Conservation (phyloP, 257 asterid species). For the Solanum commersonii region DNA sequence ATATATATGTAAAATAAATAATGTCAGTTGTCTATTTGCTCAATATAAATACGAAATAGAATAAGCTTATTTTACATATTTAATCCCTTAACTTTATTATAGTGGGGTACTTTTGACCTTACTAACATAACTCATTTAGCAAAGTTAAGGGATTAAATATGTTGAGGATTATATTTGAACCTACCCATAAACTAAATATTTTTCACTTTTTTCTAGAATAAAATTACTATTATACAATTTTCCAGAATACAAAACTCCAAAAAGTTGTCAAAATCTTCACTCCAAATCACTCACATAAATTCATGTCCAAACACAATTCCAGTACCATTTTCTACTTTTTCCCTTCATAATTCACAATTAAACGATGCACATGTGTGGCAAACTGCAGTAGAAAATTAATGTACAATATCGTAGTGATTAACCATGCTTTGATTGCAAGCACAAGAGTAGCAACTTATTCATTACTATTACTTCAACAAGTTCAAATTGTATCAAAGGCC, state of each 20-base stretch:
- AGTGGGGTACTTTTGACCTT: too few relatives aligned
- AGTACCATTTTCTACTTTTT: neutral
- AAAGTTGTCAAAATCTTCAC: neutral
- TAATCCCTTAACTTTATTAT: too few relatives aligned
- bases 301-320: too few relatives aligned
- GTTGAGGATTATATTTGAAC: too few relatives aligned
- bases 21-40: too few relatives aligned
- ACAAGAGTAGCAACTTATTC: neutral
- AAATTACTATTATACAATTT: too few relatives aligned
- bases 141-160: too few relatives aligned
- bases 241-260: neutral
- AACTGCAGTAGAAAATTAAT: neutral
- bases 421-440: neutral
- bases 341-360: neutral
- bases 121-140: too few relatives aligned
- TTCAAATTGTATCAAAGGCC: neutral
- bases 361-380: neutral
- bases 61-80: too few relatives aligned
- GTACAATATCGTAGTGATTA: neutral
- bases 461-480: neutral
- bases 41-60: too few relatives aligned
- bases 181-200: too few relatives aligned
- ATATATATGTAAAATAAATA: too few relatives aligned
- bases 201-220: neutral
- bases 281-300: neutral